phyloP scores from a whole-genome alignment of 83 land plant species.

The Picea abies region DNA sequence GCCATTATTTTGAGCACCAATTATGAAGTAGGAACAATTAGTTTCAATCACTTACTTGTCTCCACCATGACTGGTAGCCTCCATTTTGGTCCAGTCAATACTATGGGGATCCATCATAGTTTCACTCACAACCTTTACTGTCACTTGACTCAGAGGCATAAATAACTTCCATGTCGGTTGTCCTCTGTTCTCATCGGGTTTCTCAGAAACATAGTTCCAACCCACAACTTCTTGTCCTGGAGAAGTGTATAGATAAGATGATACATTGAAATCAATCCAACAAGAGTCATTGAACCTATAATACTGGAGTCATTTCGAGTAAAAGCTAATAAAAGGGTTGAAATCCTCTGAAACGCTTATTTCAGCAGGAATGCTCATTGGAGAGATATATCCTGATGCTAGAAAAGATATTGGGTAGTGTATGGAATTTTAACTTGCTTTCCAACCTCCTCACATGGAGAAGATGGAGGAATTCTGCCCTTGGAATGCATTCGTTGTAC shows the following conservation, averaged over 20 bases:
- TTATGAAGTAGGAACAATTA: too few relatives aligned
- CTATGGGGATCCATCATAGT: neutral
- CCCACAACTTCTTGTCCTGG: neutral
- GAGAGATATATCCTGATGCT: neutral
- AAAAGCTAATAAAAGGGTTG: neutral
- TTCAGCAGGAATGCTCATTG: neutral
- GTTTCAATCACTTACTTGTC: neutral
- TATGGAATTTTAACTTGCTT: neutral
- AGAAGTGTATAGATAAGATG: neutral
- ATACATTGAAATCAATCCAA: neutral
- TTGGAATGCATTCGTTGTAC: neutral
- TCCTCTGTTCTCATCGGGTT: neutral
- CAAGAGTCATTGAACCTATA: neutral
- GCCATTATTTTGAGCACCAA: too few relatives aligned
- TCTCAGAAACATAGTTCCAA: neutral
- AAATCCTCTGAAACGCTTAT: neutral
- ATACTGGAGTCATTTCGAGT: neutral
- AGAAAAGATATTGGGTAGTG: neutral
- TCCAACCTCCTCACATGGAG: neutral
- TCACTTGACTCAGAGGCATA: neutral
- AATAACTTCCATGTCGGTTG: neutral
- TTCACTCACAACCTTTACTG: neutral
- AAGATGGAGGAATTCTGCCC: neutral
- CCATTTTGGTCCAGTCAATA: neutral
- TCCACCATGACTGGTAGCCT: neutral